Conservation (phyloP, 2,329 filamentous ascomycete species). For the Phyllosticta citribraziliensis region DNA sequence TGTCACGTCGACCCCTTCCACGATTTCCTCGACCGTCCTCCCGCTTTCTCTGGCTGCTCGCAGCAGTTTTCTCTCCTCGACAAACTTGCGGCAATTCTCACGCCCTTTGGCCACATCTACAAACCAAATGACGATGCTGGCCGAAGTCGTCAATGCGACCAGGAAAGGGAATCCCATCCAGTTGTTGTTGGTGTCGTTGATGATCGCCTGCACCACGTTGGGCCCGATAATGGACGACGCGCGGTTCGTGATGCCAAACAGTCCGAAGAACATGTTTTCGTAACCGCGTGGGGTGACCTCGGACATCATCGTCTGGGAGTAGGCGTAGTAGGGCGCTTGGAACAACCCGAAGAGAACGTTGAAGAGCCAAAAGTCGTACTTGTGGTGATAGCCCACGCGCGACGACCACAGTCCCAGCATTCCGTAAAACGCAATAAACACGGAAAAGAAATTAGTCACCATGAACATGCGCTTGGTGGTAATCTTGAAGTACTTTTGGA, state of each 20-base stretch:
- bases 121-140: conserved; percentile 9
- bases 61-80: conserved; percentile 7
- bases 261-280: conserved; percentile 60
- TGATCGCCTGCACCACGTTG: conserved; percentile 58
- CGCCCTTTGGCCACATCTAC: conserved; percentile 7
- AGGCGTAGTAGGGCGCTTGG: conserved; percentile 61
- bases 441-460: conserved; percentile 37
- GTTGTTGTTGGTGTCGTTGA: conserved; percentile 50
- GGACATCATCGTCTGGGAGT: conserved; percentile 61
- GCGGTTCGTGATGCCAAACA: conserved; percentile 61
- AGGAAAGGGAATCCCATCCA: conserved; percentile 18
- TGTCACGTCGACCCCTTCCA: background rate
- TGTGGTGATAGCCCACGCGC: conserved; percentile 43
- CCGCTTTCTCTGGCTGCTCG: conserved; percentile 4
- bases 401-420: conserved; percentile 50
- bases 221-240: conserved; percentile 59
- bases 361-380: conserved; percentile 44
- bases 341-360: conserved; percentile 53
- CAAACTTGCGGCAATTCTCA: conserved; percentile 7
- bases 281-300: conserved; percentile 59
- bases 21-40: conserved; percentile 2
- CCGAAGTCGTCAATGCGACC: background rate
- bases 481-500: conserved; percentile 51
- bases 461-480: conserved; percentile 62
- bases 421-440: conserved; percentile 50